phyloP scores from a whole-genome alignment of 1,139 yeast species.

The Trichomonascaceae sp. region DNA sequence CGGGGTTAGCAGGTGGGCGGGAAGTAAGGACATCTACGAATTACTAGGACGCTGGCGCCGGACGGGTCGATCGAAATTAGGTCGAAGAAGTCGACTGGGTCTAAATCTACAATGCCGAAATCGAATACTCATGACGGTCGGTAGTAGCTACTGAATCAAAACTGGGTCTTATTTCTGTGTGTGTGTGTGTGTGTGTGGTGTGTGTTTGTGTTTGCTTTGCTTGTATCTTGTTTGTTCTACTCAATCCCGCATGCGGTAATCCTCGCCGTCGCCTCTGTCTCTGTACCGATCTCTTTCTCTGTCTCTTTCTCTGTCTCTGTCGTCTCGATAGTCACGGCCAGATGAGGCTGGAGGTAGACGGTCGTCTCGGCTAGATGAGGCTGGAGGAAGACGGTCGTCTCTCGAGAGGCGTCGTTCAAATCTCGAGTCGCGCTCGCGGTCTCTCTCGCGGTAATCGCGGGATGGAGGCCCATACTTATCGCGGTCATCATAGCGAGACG shows the following conservation, averaged over 20 bases:
- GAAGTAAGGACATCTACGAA: too few relatives aligned
- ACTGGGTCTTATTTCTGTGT: too few relatives aligned
- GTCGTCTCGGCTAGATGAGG: too few relatives aligned
- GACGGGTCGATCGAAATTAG: too few relatives aligned
- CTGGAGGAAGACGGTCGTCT: conserved; percentile 8
- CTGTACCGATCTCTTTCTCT: conserved; percentile 9
- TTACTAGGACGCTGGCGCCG: too few relatives aligned
- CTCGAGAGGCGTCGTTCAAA: conserved; percentile 2
- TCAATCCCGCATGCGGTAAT: conserved; percentile 9
- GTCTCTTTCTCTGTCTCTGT: conserved; percentile 8
- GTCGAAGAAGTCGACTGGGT: too few relatives aligned
- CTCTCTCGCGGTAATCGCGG: conserved; percentile 14
- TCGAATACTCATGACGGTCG: too few relatives aligned
- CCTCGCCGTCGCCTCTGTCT: conserved; percentile 12
- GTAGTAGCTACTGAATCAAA: too few relatives aligned
- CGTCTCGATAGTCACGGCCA: conserved; percentile 10
- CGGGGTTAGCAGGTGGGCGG: too few relatives aligned
- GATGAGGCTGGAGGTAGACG: conserved; percentile 8
- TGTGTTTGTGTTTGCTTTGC: not conserved
- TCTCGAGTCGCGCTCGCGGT: conserved; percentile 5
- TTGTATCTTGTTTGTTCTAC: too few relatives aligned
- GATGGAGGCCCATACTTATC: conserved; percentile 12
- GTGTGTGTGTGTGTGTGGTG: not conserved
- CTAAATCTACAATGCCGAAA: too few relatives aligned
- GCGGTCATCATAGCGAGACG: conserved; percentile 13